Conservation (phyloP, 169 alveolate genomes). For the Plasmodium cynomolgi region DNA sequence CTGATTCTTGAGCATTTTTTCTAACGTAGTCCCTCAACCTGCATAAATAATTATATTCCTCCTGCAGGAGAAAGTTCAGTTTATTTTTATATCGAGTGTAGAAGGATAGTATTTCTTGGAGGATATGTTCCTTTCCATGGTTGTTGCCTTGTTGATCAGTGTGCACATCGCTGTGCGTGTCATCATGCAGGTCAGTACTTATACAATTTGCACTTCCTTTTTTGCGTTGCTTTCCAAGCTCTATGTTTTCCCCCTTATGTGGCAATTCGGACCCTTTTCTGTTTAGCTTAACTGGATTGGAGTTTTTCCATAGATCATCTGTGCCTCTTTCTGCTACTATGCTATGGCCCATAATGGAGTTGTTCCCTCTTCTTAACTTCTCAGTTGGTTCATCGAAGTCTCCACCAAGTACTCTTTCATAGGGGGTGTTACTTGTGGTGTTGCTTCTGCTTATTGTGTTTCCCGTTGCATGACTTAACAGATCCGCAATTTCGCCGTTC, state of each 20-base stretch:
- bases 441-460: neutral
- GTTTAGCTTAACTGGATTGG: neutral
- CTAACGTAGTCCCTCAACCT: neutral
- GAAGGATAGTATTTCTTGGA: constrained; percentile 23
- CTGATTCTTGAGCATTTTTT: neutral
- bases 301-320: neutral
- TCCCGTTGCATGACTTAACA: neutral
- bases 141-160: neutral
- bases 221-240: neutral
- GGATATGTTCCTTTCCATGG: neutral
- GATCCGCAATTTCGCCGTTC: neutral
- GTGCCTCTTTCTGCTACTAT: neutral
- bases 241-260: neutral
- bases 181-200: neutral
- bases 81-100: constrained; percentile 22
- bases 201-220: neutral
- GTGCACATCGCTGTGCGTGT: neutral
- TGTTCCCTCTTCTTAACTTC: neutral
- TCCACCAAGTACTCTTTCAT: neutral
- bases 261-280: neutral
- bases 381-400: neutral
- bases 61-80: constrained; percentile 25
- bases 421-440: neutral
- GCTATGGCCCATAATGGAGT: neutral
- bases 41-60: constrained; percentile 48